phyloP scores from a whole-genome alignment of 2,329 filamentous ascomycete genomes.

The Metarhizium sp. region DNA sequence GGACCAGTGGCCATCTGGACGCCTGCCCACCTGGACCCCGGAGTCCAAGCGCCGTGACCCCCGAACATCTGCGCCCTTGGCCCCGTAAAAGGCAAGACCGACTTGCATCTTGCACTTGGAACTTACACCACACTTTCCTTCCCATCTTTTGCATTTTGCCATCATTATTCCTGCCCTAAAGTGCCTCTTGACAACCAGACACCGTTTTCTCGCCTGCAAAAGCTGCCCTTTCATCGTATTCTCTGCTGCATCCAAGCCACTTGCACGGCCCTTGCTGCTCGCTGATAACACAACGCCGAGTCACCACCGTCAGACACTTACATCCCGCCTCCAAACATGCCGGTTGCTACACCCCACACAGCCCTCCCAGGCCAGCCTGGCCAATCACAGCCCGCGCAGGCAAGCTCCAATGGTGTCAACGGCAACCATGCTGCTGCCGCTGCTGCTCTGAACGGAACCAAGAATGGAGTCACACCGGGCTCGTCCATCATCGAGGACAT shows the following conservation, averaged over 20 bases:
- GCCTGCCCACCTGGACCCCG: constrained; percentile 1
- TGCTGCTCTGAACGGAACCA: constrained; percentile 13
- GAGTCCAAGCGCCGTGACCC: not conserved
- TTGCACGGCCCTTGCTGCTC: no score
- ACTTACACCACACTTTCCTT: not conserved
- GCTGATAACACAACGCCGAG: no score
- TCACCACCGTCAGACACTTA: no score
- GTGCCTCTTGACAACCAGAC: no score
- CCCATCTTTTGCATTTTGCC: not conserved
- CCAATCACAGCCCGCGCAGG: constrained; percentile 11
- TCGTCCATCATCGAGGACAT: constrained; percentile 21
- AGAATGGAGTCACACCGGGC: not conserved
- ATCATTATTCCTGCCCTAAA: not conserved
- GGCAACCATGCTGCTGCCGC: constrained; percentile 10
- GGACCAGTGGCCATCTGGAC: not conserved
- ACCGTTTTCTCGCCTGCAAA: no score
- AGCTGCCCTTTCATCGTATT: not conserved
- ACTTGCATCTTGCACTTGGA: not conserved
- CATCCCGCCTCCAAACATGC: constrained; percentile 4
- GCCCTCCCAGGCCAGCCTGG: not conserved
- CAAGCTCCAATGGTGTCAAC: constrained; percentile 11
- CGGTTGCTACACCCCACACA: constrained; percentile 3
- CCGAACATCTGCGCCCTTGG: not conserved
- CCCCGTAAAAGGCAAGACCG: not conserved
- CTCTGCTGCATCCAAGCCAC: not conserved